Evolutionary conservation across 768 basidiomycete genomes (phyloP).

Genomic region (Suillus sp.): DNA sequence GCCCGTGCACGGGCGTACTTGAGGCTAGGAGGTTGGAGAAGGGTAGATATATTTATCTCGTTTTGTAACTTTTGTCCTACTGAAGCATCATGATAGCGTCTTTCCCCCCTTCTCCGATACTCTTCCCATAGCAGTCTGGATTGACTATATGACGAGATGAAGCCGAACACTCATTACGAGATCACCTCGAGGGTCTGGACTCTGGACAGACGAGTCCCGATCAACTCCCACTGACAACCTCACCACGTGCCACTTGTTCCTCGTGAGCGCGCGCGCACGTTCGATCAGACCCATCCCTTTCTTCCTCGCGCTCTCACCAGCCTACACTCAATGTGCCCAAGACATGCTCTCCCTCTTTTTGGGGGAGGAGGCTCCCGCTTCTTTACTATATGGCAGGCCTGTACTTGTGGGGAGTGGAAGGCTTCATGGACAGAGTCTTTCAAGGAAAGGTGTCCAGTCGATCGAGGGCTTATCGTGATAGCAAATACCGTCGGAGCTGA

Average conservation of each 20-base stretch:
- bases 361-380: neutral
- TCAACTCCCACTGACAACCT: neutral
- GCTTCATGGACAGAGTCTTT: neutral
- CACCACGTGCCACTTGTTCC: slow-evolving; percentile 9
- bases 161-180: neutral
- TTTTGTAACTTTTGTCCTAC: neutral
- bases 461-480: neutral
- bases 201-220: neutral
- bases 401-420: neutral
- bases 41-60: neutral
- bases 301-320: neutral
- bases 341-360: neutral
- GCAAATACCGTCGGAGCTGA: neutral
- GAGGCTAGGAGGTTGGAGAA: too few species aligned
- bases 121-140: neutral
- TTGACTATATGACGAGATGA: neutral
- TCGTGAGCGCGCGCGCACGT: neutral
- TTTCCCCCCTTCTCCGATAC: neutral
- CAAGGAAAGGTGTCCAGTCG: neutral
- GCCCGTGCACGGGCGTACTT: too few species aligned
- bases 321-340: neutral
- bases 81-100: neutral
- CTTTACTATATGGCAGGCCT: neutral
- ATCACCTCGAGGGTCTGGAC: slow-evolving; percentile 6
- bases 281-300: neutral